These are phyloP conservation scores for Starmerella sp. DNA, from an alignment of 805 yeast genomes.

Conservation along the genomic window DNA sequence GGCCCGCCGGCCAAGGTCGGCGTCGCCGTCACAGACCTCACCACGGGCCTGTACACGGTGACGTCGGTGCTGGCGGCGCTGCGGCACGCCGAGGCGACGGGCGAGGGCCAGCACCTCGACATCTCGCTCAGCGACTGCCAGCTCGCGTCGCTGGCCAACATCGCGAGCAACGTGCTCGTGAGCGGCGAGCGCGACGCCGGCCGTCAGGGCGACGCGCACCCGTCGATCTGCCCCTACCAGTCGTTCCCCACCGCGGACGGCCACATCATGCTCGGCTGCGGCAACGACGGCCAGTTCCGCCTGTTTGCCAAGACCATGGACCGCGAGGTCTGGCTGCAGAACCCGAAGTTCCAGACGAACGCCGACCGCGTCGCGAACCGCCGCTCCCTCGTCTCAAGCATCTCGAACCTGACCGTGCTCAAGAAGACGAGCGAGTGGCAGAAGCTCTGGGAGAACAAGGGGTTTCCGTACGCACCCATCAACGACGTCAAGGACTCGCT, in stretches of 20 bases:
- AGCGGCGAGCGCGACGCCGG: conserved; percentile 33
- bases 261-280: conserved; percentile 34
- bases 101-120: conserved; percentile 33
- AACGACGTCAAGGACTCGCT: conserved; percentile 32
- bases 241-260: conserved; percentile 33
- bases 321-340: conserved; percentile 31
- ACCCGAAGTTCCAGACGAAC: conserved; percentile 29
- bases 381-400: conserved; percentile 27
- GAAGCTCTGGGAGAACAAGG: conserved; percentile 25
- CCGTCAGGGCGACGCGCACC: conserved; percentile 35
- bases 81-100: conserved; percentile 27
- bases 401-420: conserved; percentile 24
- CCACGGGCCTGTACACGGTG: conserved; percentile 33
- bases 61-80: conserved; percentile 33
- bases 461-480: conserved; percentile 34
- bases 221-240: conserved; percentile 35
- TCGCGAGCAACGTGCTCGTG: conserved; percentile 32
- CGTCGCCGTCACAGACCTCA: conserved; percentile 36
- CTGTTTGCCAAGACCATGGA: conserved; percentile 28
- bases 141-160: conserved; percentile 33
- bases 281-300: conserved; percentile 32
- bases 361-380: conserved; percentile 32
- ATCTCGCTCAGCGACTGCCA: conserved; percentile 33
- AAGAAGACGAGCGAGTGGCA: conserved; percentile 32
- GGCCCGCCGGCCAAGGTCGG: conserved; percentile 36